These are phyloP conservation scores for Rosa chinensis DNA, from an alignment of 306 rosid species.

Conservation along the genomic window DNA sequence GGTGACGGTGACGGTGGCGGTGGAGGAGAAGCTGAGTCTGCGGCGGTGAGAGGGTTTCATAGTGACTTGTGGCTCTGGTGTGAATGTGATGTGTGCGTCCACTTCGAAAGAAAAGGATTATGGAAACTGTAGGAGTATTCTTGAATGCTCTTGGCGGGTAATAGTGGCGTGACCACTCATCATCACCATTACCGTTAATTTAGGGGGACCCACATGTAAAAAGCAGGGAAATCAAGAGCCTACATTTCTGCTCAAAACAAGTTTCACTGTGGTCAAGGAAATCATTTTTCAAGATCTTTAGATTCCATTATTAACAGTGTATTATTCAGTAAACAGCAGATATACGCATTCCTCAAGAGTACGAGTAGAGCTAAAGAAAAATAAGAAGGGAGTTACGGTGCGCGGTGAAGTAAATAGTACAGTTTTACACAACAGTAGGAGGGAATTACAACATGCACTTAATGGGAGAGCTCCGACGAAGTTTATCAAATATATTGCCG, in stretches of 20 bases:
- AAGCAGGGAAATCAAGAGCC: not conserved
- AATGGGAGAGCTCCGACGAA: conserved; percentile 14
- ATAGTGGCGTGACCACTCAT: not conserved
- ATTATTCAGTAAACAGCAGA: not conserved
- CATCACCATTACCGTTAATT: not conserved
- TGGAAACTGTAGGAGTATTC: not conserved
- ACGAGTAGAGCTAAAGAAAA: not conserved
- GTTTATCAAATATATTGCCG: not conserved
- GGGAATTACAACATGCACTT: not conserved
- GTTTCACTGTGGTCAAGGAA: not conserved
- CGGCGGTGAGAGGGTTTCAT: conserved; percentile 45
- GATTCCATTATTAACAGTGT: not conserved
- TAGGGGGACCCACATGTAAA: conserved; percentile 21
- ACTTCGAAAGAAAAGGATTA: not conserved
- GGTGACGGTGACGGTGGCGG: conserved; percentile 48
- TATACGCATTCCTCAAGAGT: not conserved
- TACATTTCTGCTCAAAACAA: not conserved
- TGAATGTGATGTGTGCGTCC: too few relatives aligned
- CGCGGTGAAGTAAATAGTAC: not conserved
- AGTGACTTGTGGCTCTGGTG: too few relatives aligned
- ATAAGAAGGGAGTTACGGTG: not conserved
- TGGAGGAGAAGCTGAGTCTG: conserved; percentile 30
- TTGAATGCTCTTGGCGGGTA: conserved; percentile 47
- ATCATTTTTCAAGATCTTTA: not conserved
- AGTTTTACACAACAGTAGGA: not conserved